A percentile compares a stretch with the other conserved stretches of the same genome.
phyloP scores from a whole-genome alignment of 192 early-diverging fungal species.

The Rhizophagus clarus region DNA sequence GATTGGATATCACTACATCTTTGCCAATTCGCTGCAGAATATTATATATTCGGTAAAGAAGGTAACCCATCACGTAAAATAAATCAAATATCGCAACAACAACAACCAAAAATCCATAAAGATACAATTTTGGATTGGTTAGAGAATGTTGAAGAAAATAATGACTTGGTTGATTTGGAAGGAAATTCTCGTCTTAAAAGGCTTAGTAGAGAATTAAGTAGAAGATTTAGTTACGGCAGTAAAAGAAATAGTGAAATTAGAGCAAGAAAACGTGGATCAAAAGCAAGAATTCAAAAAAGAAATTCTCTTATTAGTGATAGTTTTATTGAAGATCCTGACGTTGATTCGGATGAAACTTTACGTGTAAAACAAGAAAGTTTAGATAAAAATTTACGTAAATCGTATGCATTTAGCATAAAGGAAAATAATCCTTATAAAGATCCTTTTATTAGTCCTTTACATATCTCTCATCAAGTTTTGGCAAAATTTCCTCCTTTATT shows the following conservation, averaged over 20 bases:
- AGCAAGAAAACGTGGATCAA: neutral
- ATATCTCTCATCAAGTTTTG: neutral
- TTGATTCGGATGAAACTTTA: neutral
- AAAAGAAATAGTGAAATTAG: too few relatives aligned
- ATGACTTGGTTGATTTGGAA: neutral
- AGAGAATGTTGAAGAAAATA: neutral
- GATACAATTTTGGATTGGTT: neutral
- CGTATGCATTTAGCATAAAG: neutral
- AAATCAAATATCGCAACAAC: neutral
- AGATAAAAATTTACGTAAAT: neutral
- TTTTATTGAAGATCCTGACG: neutral
- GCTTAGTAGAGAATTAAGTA: neutral
- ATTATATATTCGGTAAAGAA: slow-evolving; percentile 16
- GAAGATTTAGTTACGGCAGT: neutral
- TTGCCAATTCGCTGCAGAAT: neutral
- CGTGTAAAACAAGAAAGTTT: too few relatives aligned
- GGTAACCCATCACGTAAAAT: neutral
- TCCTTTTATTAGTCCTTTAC: slow-evolving; percentile 10
- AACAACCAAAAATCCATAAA: neutral
- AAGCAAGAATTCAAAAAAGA: neutral
- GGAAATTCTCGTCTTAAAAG: neutral
- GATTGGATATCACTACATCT: neutral
- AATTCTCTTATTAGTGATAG: neutral
- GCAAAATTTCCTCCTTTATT: slow-evolving; percentile 27
- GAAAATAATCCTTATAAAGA: neutral